These are phyloP conservation scores for Cystobasidium onofrii DNA, from an alignment of 768 basidiomycete species.

Conservation along the genomic window DNA sequence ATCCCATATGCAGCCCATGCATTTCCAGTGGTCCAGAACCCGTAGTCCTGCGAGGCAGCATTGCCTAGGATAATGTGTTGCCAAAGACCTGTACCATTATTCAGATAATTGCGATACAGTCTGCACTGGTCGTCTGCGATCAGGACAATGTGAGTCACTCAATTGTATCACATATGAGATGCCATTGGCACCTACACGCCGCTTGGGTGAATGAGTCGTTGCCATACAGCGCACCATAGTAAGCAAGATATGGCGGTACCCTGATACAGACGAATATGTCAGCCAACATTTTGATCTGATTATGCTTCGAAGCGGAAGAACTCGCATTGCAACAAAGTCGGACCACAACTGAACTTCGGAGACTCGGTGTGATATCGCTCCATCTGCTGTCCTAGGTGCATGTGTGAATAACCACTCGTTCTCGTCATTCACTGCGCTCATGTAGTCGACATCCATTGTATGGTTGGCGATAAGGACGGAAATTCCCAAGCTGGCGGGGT, in stretches of 20 bases:
- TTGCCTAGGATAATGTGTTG: slow-evolving; percentile 63
- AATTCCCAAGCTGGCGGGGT: slow-evolving; percentile 54
- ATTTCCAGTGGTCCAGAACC: slow-evolving; percentile 72
- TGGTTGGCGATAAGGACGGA: slow-evolving; percentile 28
- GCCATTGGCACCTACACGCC: slow-evolving; percentile 45
- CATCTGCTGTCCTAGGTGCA: slow-evolving; percentile 43
- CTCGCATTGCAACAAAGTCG: slow-evolving; percentile 50
- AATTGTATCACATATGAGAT: too few relatives aligned
- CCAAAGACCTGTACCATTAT: slow-evolving; percentile 54
- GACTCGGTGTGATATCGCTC: slow-evolving; percentile 69
- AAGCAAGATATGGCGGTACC: slow-evolving; percentile 58
- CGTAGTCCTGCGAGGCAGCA: slow-evolving; percentile 49
- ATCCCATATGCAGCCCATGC: slow-evolving; percentile 85
- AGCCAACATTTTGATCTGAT: neutral
- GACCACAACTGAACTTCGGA: slow-evolving; percentile 50
- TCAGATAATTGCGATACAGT: slow-evolving; percentile 62
- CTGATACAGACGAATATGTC: neutral
- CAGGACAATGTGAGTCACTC: too few relatives aligned
- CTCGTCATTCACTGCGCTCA: slow-evolving; percentile 46
- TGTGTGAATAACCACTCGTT: slow-evolving; percentile 49
- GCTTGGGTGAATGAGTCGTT: slow-evolving; percentile 58
- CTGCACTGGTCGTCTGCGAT: slow-evolving; percentile 57
- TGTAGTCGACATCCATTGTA: slow-evolving; percentile 13
- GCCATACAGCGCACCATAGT: slow-evolving; percentile 58
- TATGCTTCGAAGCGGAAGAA: neutral